These are phyloP conservation scores for Colletotrichum tanaceti DNA, from an alignment of 2,329 filamentous ascomycete genomes.

Conservation along the genomic window DNA sequence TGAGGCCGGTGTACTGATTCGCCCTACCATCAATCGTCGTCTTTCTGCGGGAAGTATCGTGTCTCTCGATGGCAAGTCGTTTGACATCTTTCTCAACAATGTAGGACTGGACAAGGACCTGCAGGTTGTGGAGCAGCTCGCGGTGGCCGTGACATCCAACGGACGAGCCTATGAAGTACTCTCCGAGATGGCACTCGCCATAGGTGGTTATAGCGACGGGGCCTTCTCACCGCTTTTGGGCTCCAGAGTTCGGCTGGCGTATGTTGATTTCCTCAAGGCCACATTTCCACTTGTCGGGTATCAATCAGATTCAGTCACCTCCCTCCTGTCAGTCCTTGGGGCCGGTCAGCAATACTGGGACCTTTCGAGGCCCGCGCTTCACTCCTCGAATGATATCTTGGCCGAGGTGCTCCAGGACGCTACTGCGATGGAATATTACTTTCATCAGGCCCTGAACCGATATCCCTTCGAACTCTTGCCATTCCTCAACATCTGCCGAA, in stretches of 20 bases:
- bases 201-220: slow-evolving; percentile 59
- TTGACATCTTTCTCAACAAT: slow-evolving; percentile 67
- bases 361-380: slow-evolving; percentile 52
- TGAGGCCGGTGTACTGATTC: slow-evolving; percentile 58
- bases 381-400: slow-evolving; percentile 32
- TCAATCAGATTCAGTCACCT: slow-evolving; percentile 75
- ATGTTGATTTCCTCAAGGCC: slow-evolving; percentile 77
- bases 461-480: slow-evolving; percentile 89
- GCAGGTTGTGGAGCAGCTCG: slow-evolving; percentile 63
- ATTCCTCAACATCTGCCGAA: slow-evolving; percentile 78
- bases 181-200: slow-evolving; percentile 59
- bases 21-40: slow-evolving; percentile 58
- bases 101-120: slow-evolving; percentile 63
- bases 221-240: slow-evolving; percentile 67
- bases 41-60: slow-evolving; percentile 72
- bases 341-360: slow-evolving; percentile 66
- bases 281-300: slow-evolving; percentile 77
- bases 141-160: slow-evolving; percentile 59
- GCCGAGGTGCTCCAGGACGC: slow-evolving; percentile 34
- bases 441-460: slow-evolving; percentile 77
- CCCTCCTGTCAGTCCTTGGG: slow-evolving; percentile 73
- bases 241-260: slow-evolving; percentile 70
- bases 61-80: slow-evolving; percentile 69
- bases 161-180: slow-evolving; percentile 67
- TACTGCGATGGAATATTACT: slow-evolving; percentile 66